Base-by-base conservation (phyloP, 2,329 filamentous ascomycete species). In the Septoria linicola region DNA sequence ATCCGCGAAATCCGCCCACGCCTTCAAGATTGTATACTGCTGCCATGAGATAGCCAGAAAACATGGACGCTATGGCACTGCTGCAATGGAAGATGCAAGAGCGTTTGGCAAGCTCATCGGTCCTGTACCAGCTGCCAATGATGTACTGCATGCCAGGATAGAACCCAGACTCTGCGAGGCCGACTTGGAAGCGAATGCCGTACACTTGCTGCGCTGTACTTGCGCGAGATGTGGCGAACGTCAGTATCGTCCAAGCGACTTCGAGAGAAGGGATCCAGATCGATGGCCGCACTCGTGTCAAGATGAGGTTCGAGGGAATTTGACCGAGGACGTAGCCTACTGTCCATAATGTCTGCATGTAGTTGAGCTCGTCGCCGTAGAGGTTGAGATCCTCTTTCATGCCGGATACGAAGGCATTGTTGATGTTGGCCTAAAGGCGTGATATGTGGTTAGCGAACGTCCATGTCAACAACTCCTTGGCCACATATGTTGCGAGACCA, bases 341-440 rank as follows among this genome's bases (percentile, higher is more conserved):
- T 0, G 78, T 82, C 72, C 80, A 84, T 32, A 72, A 75, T 0
- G 79, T 76, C 44, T 80, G 71, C 68, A 78, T 77, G 49, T 76
- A 77, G 45, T 82, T 81, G 19, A 81, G 68, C 50, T 83, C 68
- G 53, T 82, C 81, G 2, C 73, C 73, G 37, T 76, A 74, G 6
- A 82, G 64, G 1, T 68, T 63, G 0, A 81, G 65, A 44, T 81
- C 78, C 59, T 80, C 75, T 59, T 80, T 45, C 54, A 49, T 53
- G 49, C 73, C 73, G 19, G 71, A 74, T 1, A 76, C 71, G 51
- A 73, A 76, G 3, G 31, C 31, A 66, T 73, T 74, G 55, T 71
- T 75, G 37, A 65, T 59, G 49, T 64, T 65, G 8, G 46, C 46
- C 14, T 27, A n/a, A n/a, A n/a, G n/a, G n/a, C n/a, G n/a, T n/a